Percentiles rank a stretch among this genome's conserved stretches.
Conservation (phyloP, 257 asterid species). For the Solanum rostratum region DNA sequence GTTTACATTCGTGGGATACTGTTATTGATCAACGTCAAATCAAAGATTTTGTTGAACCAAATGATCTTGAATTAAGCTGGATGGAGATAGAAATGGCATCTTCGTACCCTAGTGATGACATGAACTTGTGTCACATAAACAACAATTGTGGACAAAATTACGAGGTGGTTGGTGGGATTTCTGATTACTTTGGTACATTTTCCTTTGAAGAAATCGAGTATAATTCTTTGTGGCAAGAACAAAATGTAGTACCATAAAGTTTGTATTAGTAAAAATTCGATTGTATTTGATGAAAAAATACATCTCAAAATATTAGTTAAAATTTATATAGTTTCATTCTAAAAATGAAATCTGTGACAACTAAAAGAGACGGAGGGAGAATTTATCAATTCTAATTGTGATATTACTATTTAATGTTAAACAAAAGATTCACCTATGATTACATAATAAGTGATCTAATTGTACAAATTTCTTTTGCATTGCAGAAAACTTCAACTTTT, state of each 20-base stretch:
- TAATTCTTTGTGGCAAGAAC: conserved; percentile 1
- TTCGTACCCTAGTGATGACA: neutral
- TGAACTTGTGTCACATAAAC: neutral
- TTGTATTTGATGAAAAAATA: too few relatives aligned
- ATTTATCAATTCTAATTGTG: too few relatives aligned
- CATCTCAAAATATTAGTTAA: too few relatives aligned
- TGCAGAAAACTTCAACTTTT: too few relatives aligned
- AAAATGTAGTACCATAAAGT: neutral
- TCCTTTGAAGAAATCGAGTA: neutral
- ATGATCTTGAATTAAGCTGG: neutral
- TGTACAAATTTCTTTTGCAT: too few relatives aligned
- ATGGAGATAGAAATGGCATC: neutral
- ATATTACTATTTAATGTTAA: too few relatives aligned
- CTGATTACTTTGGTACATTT: neutral
- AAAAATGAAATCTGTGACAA: too few relatives aligned
- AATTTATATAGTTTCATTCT: too few relatives aligned
- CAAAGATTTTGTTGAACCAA: neutral
- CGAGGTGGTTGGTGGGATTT: neutral
- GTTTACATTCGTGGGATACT: neutral
- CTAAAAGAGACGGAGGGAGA: too few relatives aligned
- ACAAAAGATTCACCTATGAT: too few relatives aligned
- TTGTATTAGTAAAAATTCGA: too few relatives aligned
- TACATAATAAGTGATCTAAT: too few relatives aligned
- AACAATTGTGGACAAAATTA: neutral
- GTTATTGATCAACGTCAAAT: neutral